Base-by-base conservation (phyloP, 1,139 yeast species). In the Debaryomycetaceae sp. region DNA sequence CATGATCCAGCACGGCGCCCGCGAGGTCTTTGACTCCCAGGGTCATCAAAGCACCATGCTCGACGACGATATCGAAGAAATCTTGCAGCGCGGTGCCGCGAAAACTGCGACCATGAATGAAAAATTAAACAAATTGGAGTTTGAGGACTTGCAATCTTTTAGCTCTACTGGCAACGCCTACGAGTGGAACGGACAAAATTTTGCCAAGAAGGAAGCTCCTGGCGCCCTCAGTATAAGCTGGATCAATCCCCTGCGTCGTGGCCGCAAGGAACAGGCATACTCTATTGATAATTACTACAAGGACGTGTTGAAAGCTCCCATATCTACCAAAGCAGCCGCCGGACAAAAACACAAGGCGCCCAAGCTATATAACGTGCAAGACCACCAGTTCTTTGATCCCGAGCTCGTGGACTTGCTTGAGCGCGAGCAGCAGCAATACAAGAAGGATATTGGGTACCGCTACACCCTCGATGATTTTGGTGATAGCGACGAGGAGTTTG, bases 1-100 rank as follows among this genome's bases (percentile, higher is more conserved):
- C 27, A 90, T 90, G 97, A 90, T 90, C 52, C 96, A 90, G 50
- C 95, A 83, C 50, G 98, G 98, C 39, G 98, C 97, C 2, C 79
- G 82, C 42, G 76, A 77, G 33, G 92, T 90, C 5, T 80, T 90
- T 48, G 78, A 76, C 35, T 56, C 66, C 16, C 56, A 49, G 16
- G 49, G 46, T 4, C 46, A 45, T 13, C 46, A 48, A 13, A 45
- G 49, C 13, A 41, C 52, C 2, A 60, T 67, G 43, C 62, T 72
- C 22, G 82, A 78, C 32, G 74, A 74, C 35, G 95, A 86, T 48
- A 77, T 90, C 38, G 98, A 87, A 30, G 74, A 68, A 1, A 77
- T 90, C 39, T 64, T 90, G 43, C 62, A 69, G 29, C 67, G 72
- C 41, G 95, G 97, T 22, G 82, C 85, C 32, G 79, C 75, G 39